Conservation (phyloP, 225 moss, liverwort and hornwort genomes). For the Sphagnum tenellum region DNA sequence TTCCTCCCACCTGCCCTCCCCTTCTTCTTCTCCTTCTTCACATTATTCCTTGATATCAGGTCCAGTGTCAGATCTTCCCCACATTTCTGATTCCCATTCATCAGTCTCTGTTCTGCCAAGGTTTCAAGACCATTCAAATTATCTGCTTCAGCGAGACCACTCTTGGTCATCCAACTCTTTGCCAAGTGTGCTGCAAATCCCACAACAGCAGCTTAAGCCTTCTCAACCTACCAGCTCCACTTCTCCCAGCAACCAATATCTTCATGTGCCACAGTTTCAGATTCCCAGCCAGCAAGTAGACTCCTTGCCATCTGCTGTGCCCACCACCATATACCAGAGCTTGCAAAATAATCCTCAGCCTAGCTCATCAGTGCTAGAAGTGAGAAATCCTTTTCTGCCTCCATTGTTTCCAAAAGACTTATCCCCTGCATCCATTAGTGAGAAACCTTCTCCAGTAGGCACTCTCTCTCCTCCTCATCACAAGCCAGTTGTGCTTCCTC, state of each 20-base stretch:
- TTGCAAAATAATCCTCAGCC: constrained; percentile 14
- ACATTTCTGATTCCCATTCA: constrained; percentile 11
- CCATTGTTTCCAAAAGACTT: constrained; percentile 6
- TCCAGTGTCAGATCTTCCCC: constrained; percentile 14
- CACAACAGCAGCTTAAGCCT: too few relatives aligned
- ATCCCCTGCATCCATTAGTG: constrained; percentile 1
- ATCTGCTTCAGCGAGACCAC: constrained; percentile 8
- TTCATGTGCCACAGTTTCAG: constrained; percentile 18
- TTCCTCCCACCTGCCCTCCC: background rate
- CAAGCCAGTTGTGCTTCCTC: constrained; percentile 9
- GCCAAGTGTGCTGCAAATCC: constrained; percentile 1
- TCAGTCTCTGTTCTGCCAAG: constrained; percentile 18
- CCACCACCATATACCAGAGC: constrained; percentile 27
- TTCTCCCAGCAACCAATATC: constrained; percentile 39
- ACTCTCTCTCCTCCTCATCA: constrained; percentile 16
- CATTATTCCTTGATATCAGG: constrained; percentile 14
- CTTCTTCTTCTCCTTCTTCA: constrained; percentile 2
- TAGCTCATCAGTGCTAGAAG: constrained; percentile 13
- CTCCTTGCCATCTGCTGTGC: constrained; percentile 27
- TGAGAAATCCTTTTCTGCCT: constrained; percentile 5
- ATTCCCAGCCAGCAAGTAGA: constrained; percentile 38
- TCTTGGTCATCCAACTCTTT: constrained; percentile 30
- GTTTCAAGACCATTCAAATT: constrained; percentile 18
- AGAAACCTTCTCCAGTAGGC: background rate
- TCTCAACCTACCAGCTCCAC: constrained; percentile 8